phyloP scores from a whole-genome alignment of 257 asterid species.

The Solanum arcanum region DNA sequence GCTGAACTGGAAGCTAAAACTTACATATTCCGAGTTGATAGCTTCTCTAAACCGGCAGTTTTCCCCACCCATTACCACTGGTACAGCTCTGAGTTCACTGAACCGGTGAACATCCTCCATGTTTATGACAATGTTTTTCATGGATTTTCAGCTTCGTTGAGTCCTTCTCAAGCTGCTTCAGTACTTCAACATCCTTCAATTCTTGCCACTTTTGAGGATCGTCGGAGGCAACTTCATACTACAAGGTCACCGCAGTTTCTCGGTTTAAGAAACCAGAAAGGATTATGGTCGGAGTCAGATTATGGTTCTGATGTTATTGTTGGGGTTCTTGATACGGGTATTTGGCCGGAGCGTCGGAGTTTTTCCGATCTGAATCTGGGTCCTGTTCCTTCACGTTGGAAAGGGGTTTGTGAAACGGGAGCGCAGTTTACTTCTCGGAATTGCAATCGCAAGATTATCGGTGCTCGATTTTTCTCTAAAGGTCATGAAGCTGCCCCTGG shows the following conservation, averaged over 20 bases:
- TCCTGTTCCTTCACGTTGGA: slow-evolving; percentile 78
- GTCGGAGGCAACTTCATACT: slow-evolving; percentile 78
- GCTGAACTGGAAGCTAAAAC: slow-evolving; percentile 43
- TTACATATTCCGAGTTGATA: slow-evolving; percentile 66
- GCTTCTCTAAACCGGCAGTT: slow-evolving; percentile 66
- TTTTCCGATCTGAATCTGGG: slow-evolving; percentile 86
- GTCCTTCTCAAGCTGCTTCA: slow-evolving; percentile 49
- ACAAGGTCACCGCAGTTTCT: slow-evolving; percentile 96
- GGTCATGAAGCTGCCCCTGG: slow-evolving; percentile 77
- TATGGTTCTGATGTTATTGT: slow-evolving; percentile 84
- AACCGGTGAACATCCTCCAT: slow-evolving; percentile 64
- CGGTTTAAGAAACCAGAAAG: slow-evolving; percentile 80
- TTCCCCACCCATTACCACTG: slow-evolving; percentile 87
- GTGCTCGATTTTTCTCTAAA: slow-evolving; percentile 75
- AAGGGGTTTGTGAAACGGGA: slow-evolving; percentile 60
- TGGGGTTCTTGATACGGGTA: slow-evolving; percentile 82
- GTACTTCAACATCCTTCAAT: slow-evolving; percentile 58
- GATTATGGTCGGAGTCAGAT: slow-evolving; percentile 88
- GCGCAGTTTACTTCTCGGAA: slow-evolving; percentile 29
- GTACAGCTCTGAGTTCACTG: slow-evolving; percentile 76
- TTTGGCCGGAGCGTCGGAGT: slow-evolving; percentile 95
- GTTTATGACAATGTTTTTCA: slow-evolving; percentile 79
- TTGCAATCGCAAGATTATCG: slow-evolving; percentile 71
- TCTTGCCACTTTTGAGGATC: slow-evolving; percentile 73
- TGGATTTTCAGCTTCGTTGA: slow-evolving; percentile 80